Base-by-base conservation (phyloP, 228 moss, liverwort and hornwort species). In the Sphagnum magellanicum region DNA sequence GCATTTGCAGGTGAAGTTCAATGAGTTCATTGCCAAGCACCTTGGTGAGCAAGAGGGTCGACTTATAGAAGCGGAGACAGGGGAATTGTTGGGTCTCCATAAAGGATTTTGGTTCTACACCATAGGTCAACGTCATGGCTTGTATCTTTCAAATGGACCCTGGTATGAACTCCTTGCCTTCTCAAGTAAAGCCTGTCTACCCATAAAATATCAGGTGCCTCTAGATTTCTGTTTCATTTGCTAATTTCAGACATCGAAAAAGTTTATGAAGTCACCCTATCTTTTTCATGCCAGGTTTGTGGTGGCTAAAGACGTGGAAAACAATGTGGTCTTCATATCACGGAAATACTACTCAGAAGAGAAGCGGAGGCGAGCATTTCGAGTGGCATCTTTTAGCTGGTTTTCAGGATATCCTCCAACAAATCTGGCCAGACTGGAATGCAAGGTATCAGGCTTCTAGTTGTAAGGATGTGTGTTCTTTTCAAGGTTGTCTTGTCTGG, bases 61-160 rank as follows among this genome's bases (percentile, higher is more conserved):
- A 68, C 68, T 98, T 51, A 32, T 98, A 65, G 98, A 98, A 81
- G 93, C 94, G 63, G 98, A 98, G 75, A 98, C 90, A 6, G 98
- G 98, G 64, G 93, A 89, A 51, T 68, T 93, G 75, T 79, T 98
- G 46, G 98, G 93, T 62, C 78, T 81, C 55, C 98, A 98, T 80
- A 92, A 80, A 67, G 98, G 98, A 4, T 98, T 93, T 73, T 98
- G 98, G 98, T 98, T 98, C 70, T 90, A 98, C 73, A 98, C 98
- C 1, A 78, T 90, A 48, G 94, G 98, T 53, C 98, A 98, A 79
- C 91, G 98, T 60, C 93, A 98, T 71, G 98, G 94, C 59, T 85
- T 98, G 10, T 72, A 92, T 71, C 86, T 98, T 51, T 88, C 98
- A 4, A 90, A 92, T 63, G 98, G 98, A 63, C 98, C 98, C 50